These are phyloP conservation scores for Cymbopogon flexuosus DNA, from an alignment of 202 grass and related monocot species.

Conservation along the genomic window DNA sequence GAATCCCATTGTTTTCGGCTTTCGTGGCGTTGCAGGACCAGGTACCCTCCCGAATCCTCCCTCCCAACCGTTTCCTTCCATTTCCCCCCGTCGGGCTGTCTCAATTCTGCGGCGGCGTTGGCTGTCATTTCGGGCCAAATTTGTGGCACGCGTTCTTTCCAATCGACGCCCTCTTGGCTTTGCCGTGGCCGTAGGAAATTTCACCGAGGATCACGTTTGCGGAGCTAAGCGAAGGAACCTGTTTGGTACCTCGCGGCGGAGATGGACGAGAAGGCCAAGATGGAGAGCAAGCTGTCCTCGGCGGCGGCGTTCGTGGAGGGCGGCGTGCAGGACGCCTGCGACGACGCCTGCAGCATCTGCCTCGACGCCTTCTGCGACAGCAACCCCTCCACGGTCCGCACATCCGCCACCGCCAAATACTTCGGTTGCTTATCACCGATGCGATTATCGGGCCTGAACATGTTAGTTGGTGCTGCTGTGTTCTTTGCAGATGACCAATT, in stretches of 20 bases:
- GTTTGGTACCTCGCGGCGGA: background rate
- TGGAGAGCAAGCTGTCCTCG: conserved; percentile 57
- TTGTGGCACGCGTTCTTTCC: background rate
- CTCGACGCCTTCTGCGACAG: conserved; percentile 67
- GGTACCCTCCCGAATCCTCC: conserved; percentile 4
- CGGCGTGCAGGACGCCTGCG: conserved; percentile 77
- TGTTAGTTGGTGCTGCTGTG: background rate
- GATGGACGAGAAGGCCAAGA: conserved; percentile 64
- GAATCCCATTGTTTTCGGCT: background rate
- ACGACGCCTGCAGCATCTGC: conserved; percentile 77
- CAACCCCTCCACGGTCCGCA: conserved; percentile 66
- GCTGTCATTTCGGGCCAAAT: background rate
- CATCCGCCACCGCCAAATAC: background rate
- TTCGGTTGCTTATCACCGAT: background rate
- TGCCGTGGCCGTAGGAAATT: background rate
- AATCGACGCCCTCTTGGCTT: background rate
- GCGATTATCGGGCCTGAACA: conserved; percentile 1
- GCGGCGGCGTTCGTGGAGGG: conserved; percentile 65
- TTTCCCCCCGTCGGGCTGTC: background rate
- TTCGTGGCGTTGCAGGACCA: background rate
- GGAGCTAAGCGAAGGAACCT: background rate
- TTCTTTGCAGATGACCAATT: conserved; percentile 55
- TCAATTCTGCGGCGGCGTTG: background rate
- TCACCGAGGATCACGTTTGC: background rate
- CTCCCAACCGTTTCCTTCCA: background rate